Conservation (phyloP, 306 rosid species). For the Vigna unguiculata region DNA sequence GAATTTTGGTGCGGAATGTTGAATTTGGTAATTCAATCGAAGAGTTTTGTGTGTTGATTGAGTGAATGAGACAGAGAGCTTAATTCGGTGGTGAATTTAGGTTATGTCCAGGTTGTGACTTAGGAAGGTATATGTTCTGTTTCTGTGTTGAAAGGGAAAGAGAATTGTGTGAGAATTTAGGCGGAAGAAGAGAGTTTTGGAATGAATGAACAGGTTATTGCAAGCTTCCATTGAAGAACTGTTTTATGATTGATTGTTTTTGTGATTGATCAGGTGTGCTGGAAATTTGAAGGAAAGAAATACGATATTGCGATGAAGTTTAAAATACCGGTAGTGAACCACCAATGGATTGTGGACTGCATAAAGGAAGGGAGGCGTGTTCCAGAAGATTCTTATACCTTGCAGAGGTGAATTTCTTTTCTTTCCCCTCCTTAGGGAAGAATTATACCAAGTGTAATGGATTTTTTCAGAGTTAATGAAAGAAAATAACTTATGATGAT, state of each 20-base stretch:
- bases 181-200: neutral
- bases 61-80: neutral
- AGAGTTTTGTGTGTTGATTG: neutral
- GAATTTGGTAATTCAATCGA: neutral
- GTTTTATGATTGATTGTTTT: constrained; percentile 26
- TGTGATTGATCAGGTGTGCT: constrained; percentile 65
- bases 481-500: neutral
- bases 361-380: constrained; percentile 73
- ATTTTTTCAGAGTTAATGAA: constrained; percentile 15
- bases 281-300: constrained; percentile 77
- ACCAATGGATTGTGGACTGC: constrained; percentile 90
- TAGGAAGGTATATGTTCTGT: neutral
- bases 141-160: neutral
- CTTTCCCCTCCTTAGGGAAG: neutral
- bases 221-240: neutral
- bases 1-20: neutral
- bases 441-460: constrained; percentile 5
- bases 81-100: neutral
- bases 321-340: constrained; percentile 63
- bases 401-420: constrained; percentile 60
- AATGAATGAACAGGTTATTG: neutral
- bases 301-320: constrained; percentile 66
- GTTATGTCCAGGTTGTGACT: neutral
- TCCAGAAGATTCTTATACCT: constrained; percentile 66
- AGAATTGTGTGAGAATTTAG: neutral